Base-by-base conservation (phyloP, 2,329 filamentous ascomycete species). In the Fusarium sp. region DNA sequence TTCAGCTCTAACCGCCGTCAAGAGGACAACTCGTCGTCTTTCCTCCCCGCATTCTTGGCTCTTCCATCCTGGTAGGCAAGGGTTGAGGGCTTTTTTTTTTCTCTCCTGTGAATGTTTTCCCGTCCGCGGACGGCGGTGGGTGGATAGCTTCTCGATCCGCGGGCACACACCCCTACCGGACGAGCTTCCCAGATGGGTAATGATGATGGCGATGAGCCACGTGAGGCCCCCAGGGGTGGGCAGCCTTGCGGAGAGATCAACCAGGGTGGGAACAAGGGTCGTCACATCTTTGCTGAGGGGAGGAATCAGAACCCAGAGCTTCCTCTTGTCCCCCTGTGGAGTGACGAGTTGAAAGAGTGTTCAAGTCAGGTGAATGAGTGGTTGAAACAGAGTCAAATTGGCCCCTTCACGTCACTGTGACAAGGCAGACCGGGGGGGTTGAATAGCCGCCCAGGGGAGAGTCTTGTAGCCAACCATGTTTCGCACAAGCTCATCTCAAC, bases 171-270 rank as follows among this genome's bases (percentile, higher is more conserved):
- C 50, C n/a, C 33, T 20, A 47, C 40, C 74, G 75, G 76, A 72
- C 59, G 66, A 78, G 76, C 74, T 78, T 77, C 76, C 76, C 59
- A 72, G 68, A 74, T 31, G 59, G 75, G 71, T 65, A 78, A 77
- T 71, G 63, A 63, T 64, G 61, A 75, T 66, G 66, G 74, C 20
- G 38, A 50, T 59, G 61, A 63, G 71, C 68, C 71, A 74, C 71
- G 71, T 74, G 71, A 74, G 71, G 63, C 57, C 70, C 54, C 33
- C 61, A 63, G 27, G 35, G 25, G n/a, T 36, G 57, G 57, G 38
- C 36, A 60, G 57, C 57, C 57, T 60, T 60, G 57, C 57, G 57
- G 20, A 31, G 38, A 60, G 40, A 45, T 60, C 18, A 29, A 50
- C 45, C 45, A 3, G 45, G 45, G 45, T 27, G 45, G 22, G 45